Conservation (phyloP, 2,329 filamentous ascomycete genomes). For the Fusarium equiseti region DNA sequence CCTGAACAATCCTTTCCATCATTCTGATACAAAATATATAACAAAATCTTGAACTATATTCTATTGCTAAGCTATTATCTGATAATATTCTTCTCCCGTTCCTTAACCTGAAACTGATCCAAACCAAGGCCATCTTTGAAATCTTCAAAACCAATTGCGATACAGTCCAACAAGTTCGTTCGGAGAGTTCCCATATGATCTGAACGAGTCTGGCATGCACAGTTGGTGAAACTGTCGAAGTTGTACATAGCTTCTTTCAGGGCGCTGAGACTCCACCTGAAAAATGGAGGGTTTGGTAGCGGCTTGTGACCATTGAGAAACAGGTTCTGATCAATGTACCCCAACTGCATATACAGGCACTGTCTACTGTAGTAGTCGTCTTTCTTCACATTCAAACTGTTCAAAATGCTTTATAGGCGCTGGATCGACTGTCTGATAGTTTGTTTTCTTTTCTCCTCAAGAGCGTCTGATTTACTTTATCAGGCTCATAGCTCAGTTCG, state of each 20-base stretch:
- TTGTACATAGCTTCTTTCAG: neutral
- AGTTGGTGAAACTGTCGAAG: neutral
- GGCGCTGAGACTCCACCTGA: too few relatives aligned
- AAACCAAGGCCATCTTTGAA: neutral
- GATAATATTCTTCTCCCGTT: neutral
- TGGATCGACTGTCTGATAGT: too few relatives aligned
- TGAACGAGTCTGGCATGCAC: neutral
- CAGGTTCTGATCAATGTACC: too few relatives aligned
- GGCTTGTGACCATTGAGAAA: too few relatives aligned
- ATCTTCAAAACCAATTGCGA: neutral
- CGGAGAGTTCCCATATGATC: neutral
- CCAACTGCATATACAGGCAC: too few relatives aligned
- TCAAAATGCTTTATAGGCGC: too few relatives aligned
- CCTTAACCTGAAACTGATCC: neutral
- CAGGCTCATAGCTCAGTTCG: too few relatives aligned
- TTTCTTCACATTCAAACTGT: too few relatives aligned
- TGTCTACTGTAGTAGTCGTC: too few relatives aligned
- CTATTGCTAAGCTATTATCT: neutral
- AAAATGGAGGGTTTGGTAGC: too few relatives aligned
- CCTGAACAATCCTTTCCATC: neutral
- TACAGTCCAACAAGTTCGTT: neutral
- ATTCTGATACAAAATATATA: neutral
- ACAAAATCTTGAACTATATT: neutral
- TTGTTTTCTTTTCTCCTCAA: too few relatives aligned
- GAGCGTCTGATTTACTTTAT: too few relatives aligned